These are phyloP conservation scores for Trichoderma sp. DNA, from an alignment of 2,329 filamentous ascomycete species.

Conservation along the genomic window DNA sequence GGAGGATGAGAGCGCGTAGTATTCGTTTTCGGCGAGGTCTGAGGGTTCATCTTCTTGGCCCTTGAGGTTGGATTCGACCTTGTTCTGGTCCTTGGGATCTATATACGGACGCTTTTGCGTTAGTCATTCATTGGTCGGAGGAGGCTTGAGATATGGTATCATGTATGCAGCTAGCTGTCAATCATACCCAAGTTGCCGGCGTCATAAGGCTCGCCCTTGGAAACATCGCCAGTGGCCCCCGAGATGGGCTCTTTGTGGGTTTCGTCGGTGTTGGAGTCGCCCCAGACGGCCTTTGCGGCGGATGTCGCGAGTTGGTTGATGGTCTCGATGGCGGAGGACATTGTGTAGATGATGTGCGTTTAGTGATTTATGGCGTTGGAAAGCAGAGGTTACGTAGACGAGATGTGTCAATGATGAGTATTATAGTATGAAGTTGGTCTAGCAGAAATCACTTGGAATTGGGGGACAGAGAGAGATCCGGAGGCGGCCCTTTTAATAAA, in stretches of 20 bases:
- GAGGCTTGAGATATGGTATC: neutral
- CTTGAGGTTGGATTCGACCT: conserved; percentile 14
- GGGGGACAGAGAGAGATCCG: neutral
- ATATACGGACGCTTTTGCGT: neutral
- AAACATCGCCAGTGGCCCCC: conserved; percentile 65
- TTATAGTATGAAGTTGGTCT: neutral
- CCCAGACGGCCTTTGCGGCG: conserved; percentile 45
- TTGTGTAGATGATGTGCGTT: neutral
- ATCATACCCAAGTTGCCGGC: conserved; percentile 66
- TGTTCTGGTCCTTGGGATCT: conserved; percentile 18
- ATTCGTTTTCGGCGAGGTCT: neutral
- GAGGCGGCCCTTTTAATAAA: neutral
- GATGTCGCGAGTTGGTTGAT: conserved; percentile 53
- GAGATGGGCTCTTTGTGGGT: conserved; percentile 64
- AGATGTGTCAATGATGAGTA: neutral
- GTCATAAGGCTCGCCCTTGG: conserved; percentile 71
- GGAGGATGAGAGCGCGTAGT: neutral
- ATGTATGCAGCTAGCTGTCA: neutral
- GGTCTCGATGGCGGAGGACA: conserved; percentile 56
- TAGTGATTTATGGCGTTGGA: neutral
- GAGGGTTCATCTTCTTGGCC: neutral
- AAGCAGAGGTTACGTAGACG: neutral
- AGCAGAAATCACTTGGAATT: neutral
- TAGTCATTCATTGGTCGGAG: neutral
- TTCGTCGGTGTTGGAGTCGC: conserved; percentile 36